Evolutionary conservation across 192 early-diverging fungal genomes (phyloP).

Genomic region (Entomortierella beljakovae): DNA sequence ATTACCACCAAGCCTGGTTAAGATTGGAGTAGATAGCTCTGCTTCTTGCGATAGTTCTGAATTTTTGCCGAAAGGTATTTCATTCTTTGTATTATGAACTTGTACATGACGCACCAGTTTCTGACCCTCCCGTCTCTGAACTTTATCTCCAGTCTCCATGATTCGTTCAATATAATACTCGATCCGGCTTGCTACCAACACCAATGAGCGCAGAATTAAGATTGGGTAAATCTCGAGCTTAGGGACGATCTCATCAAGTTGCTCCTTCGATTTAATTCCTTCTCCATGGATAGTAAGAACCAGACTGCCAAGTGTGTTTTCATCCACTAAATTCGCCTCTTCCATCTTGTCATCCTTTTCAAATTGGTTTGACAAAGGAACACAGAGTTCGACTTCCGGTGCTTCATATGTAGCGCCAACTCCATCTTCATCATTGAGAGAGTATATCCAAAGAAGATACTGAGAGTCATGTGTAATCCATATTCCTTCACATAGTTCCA

Average conservation of each 20-base stretch:
- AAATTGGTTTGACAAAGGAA: neutral
- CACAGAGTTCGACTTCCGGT: slow-evolving; percentile 13
- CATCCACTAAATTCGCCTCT: slow-evolving; percentile 30
- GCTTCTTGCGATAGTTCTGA: no score
- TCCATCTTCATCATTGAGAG: slow-evolving; percentile 49
- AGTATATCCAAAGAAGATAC: slow-evolving; percentile 46
- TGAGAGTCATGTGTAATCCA: slow-evolving; percentile 32
- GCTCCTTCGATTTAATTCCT: slow-evolving; percentile 6
- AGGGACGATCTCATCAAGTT: slow-evolving; percentile 12
- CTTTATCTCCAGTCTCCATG: slow-evolving; percentile 48
- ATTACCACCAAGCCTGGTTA: neutral
- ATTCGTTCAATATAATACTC: slow-evolving; percentile 33
- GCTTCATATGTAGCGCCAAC: slow-evolving; percentile 35
- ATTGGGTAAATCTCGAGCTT: slow-evolving; percentile 40
- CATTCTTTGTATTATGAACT: no score
- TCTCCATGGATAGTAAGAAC: slow-evolving; percentile 18
- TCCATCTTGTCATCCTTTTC: slow-evolving; percentile 10
- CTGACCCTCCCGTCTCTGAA: slow-evolving; percentile 17
- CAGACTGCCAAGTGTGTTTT: slow-evolving; percentile 25
- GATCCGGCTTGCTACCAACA: slow-evolving; percentile 14
- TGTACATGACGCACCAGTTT: slow-evolving; percentile 17
- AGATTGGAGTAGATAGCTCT: neutral
- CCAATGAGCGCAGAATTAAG: slow-evolving; percentile 27
- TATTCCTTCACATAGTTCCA: slow-evolving; percentile 24
- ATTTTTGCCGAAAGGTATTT: no score